phyloP scores from a whole-genome alignment of 352 stramenopile species.

The Phytopythium aichiense region DNA sequence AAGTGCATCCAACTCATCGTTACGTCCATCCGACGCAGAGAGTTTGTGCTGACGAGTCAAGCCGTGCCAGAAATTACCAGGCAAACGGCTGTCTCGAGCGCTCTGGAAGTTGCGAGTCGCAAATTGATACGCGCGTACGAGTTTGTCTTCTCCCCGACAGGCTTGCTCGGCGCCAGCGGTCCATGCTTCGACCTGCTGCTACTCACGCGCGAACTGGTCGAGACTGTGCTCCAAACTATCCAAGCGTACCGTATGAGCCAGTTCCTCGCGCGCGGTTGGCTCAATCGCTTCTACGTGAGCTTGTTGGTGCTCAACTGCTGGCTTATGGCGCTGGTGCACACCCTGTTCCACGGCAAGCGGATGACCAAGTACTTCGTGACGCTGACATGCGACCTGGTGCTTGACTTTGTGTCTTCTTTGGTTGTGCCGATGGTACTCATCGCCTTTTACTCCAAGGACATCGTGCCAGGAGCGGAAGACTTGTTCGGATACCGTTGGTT shows the following conservation, averaged over 20 bases:
- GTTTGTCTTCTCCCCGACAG: neutral
- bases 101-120: neutral
- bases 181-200: slow-evolving; percentile 25
- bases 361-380: slow-evolving; percentile 16
- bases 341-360: slow-evolving; percentile 12
- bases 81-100: neutral
- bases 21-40: no score
- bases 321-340: slow-evolving; percentile 26
- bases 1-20: no score
- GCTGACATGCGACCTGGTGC: slow-evolving; percentile 25
- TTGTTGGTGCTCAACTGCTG: slow-evolving; percentile 18
- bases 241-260: slow-evolving; percentile 15
- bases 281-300: slow-evolving; percentile 13
- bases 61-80: neutral
- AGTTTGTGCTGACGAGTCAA: neutral
- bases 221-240: slow-evolving; percentile 6
- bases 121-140: neutral
- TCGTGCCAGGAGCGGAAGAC: neutral
- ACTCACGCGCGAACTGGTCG: slow-evolving; percentile 5
- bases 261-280: slow-evolving; percentile 4
- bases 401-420: slow-evolving; percentile 35
- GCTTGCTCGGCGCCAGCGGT: slow-evolving; percentile 22
- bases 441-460: slow-evolving; percentile 6
- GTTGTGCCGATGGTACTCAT: slow-evolving; percentile 21
- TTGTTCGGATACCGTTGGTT: slow-evolving; percentile 26